Base-by-base conservation (phyloP, 192 early-diverging fungal genomes). In the Coemansia biformis region DNA sequence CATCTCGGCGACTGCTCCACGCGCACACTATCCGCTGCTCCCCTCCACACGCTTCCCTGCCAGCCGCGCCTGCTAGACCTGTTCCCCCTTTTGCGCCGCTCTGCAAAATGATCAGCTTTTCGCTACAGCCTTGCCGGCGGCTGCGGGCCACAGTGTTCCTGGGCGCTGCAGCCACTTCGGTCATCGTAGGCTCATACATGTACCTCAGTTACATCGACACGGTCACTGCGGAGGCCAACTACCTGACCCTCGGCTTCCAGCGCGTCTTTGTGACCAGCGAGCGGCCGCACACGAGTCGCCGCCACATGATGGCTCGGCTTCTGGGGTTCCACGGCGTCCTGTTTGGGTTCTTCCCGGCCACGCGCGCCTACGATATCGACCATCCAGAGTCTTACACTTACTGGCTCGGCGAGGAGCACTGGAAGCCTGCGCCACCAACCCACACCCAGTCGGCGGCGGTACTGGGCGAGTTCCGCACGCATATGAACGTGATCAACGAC, bases 401-500 rank as follows among this genome's bases (percentile, higher is more conserved):
- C 34, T 68, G 57, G 57, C 23, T 57, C 4, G 57, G 65, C 35
- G 57, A 68, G 34, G 48, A 55, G 15, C 48, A 51, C 35, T 68
- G 57, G 57, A 4, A 31, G 11, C 23, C 34, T 9, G 18, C 16
- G 3, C 57, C 48, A 1, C 6, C 19, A 26, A 56, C 55, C 38
- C 48, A 43, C 44, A 43, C 53, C 12, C 30, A 41, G 21, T 21
- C 53, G 0, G 16, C 52, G 2, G 50, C 59, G n/a, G 24, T 17
- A 16, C 53, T 68, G 26, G 65, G 57, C 0, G 16, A 22, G 31
- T 60, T 56, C 24, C 65, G 57, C 18, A 55, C 57, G 3, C 57
- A 68, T 28, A 50, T 57, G 43, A 68, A 60, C 29, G 43, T 57
- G 17, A 52, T 60, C 53, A 60, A 47, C 53, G 65, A 60, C 19